Base-by-base conservation (phyloP, 106 monocot species). In the Amphibolis antarctica region DNA sequence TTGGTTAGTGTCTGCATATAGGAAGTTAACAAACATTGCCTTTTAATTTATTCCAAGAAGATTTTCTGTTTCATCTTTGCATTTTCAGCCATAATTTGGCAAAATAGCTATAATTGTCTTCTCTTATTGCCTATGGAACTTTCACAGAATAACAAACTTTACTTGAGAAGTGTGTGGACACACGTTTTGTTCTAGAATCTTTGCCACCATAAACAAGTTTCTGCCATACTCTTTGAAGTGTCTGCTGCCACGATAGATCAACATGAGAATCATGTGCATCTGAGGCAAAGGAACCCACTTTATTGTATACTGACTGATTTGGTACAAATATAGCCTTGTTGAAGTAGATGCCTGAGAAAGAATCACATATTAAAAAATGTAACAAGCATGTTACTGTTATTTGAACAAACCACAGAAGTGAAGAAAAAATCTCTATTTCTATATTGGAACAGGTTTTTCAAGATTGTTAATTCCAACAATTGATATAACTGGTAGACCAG, bases 251-350 rank as follows among this genome's bases (percentile, higher is more conserved):
- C 42, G 89, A 77, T 14, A 96, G 67, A 71, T 96, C 90, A 67
- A 77, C 64, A 52, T 66, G 80, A 71, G 78, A 69, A 71, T 81
- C 81, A 63, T 73, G 31, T 63, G 69, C 46, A 25, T 86, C 51
- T n/a, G 76, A 71, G 20, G 79, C 49, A 67, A 80, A 67, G 30
- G 86, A 82, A 42, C 80, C 82, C 56, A 96, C 82, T 71, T 87
- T 86, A 73, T 90, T 79, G 69, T 71, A 90, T 30, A 77, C 65
- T 59, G 90, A 90, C 21, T 80, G 83, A 46, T 82, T 96, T 71
- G 96, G 96, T 42, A 90, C 96, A 73, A 96, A 90, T 50, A 96
- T 53, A 17, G 86, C 96, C 51, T 80, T 90, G 11, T 85, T 65
- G 66, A 96, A 96, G 43, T 79, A 68, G 29, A 96, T 62, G 3